Evolutionary conservation across 495 filamentous ascomycete species (phyloP), one percentile per base, ranked within the genome.

Genomic region (Rhypophila decipiens): DNA sequence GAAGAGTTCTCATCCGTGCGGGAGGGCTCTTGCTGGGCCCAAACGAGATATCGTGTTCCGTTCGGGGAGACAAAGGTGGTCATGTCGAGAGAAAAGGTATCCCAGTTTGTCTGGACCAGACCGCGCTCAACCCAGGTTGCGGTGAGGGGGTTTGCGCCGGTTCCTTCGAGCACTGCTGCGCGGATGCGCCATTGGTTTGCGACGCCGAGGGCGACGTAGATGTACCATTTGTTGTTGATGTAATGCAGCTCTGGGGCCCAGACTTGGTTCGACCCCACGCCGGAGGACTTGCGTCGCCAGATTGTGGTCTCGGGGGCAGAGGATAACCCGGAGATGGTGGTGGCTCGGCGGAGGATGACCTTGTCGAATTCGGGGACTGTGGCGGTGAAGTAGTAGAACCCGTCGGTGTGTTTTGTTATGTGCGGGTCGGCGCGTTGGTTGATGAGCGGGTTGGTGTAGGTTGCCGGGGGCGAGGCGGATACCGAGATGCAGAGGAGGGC

Each of bases 231-330:
- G 7, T 49, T 63, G 41, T 71, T 61, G 29, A 79, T 66, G 42
- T 68, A 66, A 47, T 78, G 74, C 3, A 74, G 59, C 57, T 78
- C 77, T 2, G 76, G 77, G 0, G 76, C 76, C 77, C 76, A 81
- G 29, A 80, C 74, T 49, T 79, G 76, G 40, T 68, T 72, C 11
- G 60, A 67, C 44, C 71, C 78, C 19, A 76, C 67, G 13, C 59
- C 56, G 2, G 56, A 59, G 0, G 66, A 53, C 51, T 74, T 77
- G n/a, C 66, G 66, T 0, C 45, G 42, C 59, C 59, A 59, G 34
- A 61, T 50, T 10, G 53, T 57, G 0, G 52, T 59, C 29, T 61
- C 56, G n/a, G 65, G 45, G 0, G 73, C 73, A 1, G 63, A 67
- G 44, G 66, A 63, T 5, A 81, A 63, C 0, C 71, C 76, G 10